Evolutionary conservation across 1,284 basidiomycete species (phyloP), one percentile per base, ranked within the genome.

Genomic region (Amylostereum areolatum): DNA sequence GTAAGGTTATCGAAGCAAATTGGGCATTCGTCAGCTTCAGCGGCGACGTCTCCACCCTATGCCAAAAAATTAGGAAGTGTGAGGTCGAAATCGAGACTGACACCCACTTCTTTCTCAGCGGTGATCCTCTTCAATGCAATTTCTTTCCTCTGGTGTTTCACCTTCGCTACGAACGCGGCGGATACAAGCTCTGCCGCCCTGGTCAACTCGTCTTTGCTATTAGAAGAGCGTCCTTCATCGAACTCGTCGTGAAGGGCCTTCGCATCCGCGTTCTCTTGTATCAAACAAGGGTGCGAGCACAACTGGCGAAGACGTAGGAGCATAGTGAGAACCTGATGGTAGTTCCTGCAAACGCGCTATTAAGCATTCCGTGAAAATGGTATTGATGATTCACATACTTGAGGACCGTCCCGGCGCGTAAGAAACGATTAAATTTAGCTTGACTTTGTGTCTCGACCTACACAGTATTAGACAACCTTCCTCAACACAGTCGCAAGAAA

Each of bases 401-500:
- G 42, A 82, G 59, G 7, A 81, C 78, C 1, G 79, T 81, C 4
- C 79, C 80, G 11, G 71, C 75, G 4, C 67, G 63, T 18, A 83
- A 65, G 65, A 71, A 84, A 18, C 71, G 66, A 55, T 82, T 84
- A 65, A 85, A 83, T 31, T 62, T 77, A 0, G 67, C 71, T 54
- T 83, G 82, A 33, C 73, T 72, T n/a, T 63, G 64, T 5, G 70
- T 66, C 59, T 84, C 81, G 31, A 83, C 69, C 75, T 77, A 42
- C 3, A 10, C 11, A 12, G n/a, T 40, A 8, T 7, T 7, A 29
- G 18, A 24, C 29, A 34, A 5, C 28, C 8, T 24, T 12, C n/a
- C 6, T 8, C 25, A 25, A 25, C 25, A 24, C 4, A 6, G 27
- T 24, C 5, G 25, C 30, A 31, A 27, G 9, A 24, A 30, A 49